These are phyloP conservation scores for Picea engelmannii DNA, from an alignment of 83 land plant species.

Conservation along the genomic window DNA sequence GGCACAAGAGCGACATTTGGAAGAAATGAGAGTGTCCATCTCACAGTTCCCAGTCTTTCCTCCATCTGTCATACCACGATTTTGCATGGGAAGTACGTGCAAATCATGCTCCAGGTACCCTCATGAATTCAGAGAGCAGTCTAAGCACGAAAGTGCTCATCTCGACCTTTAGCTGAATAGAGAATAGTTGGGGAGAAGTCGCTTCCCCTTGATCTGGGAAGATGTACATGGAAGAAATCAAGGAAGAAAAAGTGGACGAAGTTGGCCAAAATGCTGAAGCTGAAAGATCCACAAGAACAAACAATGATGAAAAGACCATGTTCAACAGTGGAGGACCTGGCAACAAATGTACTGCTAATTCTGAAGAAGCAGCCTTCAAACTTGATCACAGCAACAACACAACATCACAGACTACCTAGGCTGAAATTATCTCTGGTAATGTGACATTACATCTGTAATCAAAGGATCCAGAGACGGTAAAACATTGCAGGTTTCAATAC, in stretches of 20 bases:
- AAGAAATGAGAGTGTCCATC: no score
- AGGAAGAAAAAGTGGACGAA: slow-evolving; percentile 12
- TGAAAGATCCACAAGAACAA: not conserved
- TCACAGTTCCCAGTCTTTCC: no score
- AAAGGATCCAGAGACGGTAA: not conserved
- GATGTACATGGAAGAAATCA: slow-evolving; percentile 25
- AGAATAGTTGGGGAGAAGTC: no score
- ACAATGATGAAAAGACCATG: not conserved
- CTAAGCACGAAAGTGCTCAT: no score
- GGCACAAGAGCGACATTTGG: no score
- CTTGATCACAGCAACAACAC: slow-evolving; percentile 9
- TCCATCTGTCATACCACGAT: no score
- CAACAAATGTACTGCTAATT: not conserved
- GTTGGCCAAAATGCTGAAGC: not conserved
- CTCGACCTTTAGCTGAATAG: no score
- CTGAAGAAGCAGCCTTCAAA: not conserved
- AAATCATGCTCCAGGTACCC: no score
- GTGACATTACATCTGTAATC: not conserved
- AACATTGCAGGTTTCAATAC: no score
- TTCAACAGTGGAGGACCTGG: not conserved
- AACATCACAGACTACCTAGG: not conserved
- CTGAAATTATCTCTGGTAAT: not conserved
- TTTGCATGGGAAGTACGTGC: no score
- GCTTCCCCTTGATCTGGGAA: not conserved
- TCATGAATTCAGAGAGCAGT: no score